Base-by-base conservation (phyloP, 1,284 basidiomycete species). In the Somion occarium region DNA sequence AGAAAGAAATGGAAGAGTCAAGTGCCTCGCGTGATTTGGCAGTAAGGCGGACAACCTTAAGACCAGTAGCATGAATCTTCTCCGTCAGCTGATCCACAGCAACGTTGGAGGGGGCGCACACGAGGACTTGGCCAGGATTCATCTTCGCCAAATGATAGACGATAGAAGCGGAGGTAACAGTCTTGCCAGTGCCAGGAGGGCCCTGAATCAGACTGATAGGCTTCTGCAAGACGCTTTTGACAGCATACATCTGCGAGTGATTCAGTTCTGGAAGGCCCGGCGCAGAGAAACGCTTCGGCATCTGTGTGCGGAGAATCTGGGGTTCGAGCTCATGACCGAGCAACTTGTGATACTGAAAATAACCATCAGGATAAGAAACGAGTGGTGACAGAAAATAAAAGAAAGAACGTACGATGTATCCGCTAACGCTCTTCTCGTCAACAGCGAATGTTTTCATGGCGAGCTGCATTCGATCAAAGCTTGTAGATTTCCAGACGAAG, bases 361-460 rank as follows among this genome's bases (percentile, higher is more conserved):
- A 50, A 50, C 50, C 34, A 53, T 24, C 27, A 56, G 30, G n/a
- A n/a, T 34, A 34, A 34, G 30, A 7, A 34, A 34, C 15, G 30
- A 50, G 48, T 25, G 52, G 49, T 38, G 41, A 27, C 30, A 48
- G 50, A 38, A 30, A 26, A 4, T 22, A 30, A 42, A 43, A 38
- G 49, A 26, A 47, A 52, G 38, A 3, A 74, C 88, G 70, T 69
- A 94, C 92, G 53, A 99, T 98, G 64, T 98, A 98, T 3, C 93
- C 96, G 64, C 93, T 96, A 60, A 99, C 96, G 68, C 93, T 97
- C 78, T 98, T 97, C 71, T 99, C 96, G 62, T 99, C 96, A 22
- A 98, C 89, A 9, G 97, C 96, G 68, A 99, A 99, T 1, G 94
- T 98, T 78, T 97, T 98, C 94, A 99, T 98, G 1, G 97, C 97